Evolutionary conservation across 2,329 filamentous ascomycete species (phyloP), one percentile per base, ranked within the genome.

Genomic region (Pseudocercospora fuligena): DNA sequence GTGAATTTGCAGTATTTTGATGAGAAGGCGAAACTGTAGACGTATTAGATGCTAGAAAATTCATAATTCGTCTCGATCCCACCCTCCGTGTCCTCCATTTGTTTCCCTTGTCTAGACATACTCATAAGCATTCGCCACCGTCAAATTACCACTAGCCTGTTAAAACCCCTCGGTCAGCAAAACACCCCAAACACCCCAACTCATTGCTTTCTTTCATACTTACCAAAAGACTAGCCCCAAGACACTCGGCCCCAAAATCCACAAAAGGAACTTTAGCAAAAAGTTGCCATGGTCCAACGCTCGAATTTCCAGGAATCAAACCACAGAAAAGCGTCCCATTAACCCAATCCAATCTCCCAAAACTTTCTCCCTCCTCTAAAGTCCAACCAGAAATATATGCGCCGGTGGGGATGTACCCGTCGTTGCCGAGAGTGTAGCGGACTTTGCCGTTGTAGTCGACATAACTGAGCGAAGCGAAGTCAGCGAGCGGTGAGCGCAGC

Each of bases 1-100:
- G 89, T 90, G 12, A 91, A 92, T 74, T 36, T 87, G 77, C 83
- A 88, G 56, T 84, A 33, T 21, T 58, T 40, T n/a, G 31, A 33
- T n/a, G 11, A n/a, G 14, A 33, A 58, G 8, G n/a, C 54, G 5
- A 40, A 58, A 23, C 29, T 33, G 11, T 40, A 58, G 19, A 21
- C 5, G 4, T n/a, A 16, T 21, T 16, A n/a, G n/a, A 54, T 25
- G 19, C 46, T 54, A 21, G 16, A 25, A 12, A 29, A 19, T 11
- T 8, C 1, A n/a, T 23, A 53, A 53, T 4, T 53, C 9, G 3
- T 14, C 6, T 3, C 49, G 2, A 54, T 16, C 25, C 57, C 57
- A 29, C n/a, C 9, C 16, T 27, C 57, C 21, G 14, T 60, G 2
- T 21, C 16, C 33, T 16, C 3, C 5, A 6, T 29, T 16, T 36